phyloP scores from a whole-genome alignment of 1,139 yeast species.

The Geotrichum europaeum region DNA sequence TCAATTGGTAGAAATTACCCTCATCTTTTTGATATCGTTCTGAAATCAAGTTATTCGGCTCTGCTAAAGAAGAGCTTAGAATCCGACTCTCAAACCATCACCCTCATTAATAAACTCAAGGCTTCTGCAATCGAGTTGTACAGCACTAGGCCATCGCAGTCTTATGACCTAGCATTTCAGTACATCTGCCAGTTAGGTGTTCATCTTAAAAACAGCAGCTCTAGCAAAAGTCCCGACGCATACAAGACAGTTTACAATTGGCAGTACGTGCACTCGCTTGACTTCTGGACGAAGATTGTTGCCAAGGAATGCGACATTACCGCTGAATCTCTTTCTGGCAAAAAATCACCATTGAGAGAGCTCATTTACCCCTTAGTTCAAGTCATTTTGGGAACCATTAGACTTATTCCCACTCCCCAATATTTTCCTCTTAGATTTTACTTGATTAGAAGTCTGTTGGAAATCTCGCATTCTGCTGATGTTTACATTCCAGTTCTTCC shows the following conservation, averaged over 20 bases:
- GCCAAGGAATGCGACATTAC: constrained; percentile 56
- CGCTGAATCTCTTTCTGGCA: constrained; percentile 38
- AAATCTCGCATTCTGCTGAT: constrained; percentile 81
- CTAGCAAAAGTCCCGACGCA: constrained; percentile 53
- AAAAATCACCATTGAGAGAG: constrained; percentile 63
- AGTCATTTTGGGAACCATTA: constrained; percentile 84
- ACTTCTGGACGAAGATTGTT: constrained; percentile 92
- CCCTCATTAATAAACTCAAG: constrained; percentile 80
- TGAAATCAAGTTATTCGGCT: constrained; percentile 70
- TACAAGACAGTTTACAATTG: constrained; percentile 74
- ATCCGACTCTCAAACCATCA: constrained; percentile 82
- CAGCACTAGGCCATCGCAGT: constrained; percentile 61
- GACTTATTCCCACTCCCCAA: constrained; percentile 88
- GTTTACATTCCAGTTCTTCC: constrained; percentile 92
- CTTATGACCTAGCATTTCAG: constrained; percentile 90
- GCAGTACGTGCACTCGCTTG: constrained; percentile 93
- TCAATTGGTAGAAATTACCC: constrained; percentile 55
- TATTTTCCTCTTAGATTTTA: constrained; percentile 92
- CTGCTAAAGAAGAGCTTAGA: constrained; percentile 75
- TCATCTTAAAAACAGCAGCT: constrained; percentile 77
- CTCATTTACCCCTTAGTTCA: constrained; percentile 92
- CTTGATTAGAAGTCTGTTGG: constrained; percentile 70
- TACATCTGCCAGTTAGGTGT: constrained; percentile 89
- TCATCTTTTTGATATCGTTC: constrained; percentile 43
- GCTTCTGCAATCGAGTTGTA: constrained; percentile 73